Evolutionary conservation across 2,329 filamentous ascomycete species (phyloP).

Genomic region (Metarhizium rileyi): DNA sequence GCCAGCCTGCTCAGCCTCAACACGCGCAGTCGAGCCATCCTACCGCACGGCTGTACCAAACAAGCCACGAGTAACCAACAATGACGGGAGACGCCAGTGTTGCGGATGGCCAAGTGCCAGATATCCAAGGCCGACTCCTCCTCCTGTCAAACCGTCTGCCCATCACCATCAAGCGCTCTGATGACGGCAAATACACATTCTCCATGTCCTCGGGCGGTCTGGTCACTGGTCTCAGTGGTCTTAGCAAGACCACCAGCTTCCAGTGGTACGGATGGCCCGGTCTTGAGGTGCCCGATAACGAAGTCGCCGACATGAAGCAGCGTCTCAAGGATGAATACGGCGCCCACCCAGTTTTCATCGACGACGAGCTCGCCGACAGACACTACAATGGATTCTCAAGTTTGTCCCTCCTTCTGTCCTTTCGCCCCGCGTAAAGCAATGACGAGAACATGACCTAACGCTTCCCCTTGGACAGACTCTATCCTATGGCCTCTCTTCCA

Average conservation of each 20-base stretch:
- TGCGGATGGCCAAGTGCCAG: constrained; percentile 23
- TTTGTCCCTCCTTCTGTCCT: constrained; percentile 32
- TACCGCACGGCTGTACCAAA: not conserved
- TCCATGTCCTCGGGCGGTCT: constrained; percentile 95
- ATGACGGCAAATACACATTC: constrained; percentile 86
- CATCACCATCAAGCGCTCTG: constrained; percentile 89
- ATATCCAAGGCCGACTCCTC: constrained; percentile 49
- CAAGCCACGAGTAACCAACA: not conserved
- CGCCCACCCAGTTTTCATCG: constrained; percentile 85
- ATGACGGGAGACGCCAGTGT: constrained; percentile 8
- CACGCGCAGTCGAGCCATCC: not conserved
- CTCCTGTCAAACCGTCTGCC: constrained; percentile 91
- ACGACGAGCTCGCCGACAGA: constrained; percentile 83
- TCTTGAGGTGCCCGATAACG: constrained; percentile 77
- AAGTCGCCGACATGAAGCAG: constrained; percentile 63
- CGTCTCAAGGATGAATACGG: constrained; percentile 79
- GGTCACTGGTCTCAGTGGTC: constrained; percentile 83
- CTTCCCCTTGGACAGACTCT: no score
- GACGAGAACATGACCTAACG: no score
- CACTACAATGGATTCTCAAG: constrained; percentile 99
- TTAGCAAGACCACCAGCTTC: constrained; percentile 88
- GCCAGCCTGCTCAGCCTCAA: no score
- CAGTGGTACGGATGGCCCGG: constrained; percentile 99
- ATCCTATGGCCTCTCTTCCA: constrained; percentile 99
- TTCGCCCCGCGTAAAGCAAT: no score